Evolutionary conservation across 2,329 filamentous ascomycete genomes (phyloP).

Genomic region (Tympanopsis confertula): DNA sequence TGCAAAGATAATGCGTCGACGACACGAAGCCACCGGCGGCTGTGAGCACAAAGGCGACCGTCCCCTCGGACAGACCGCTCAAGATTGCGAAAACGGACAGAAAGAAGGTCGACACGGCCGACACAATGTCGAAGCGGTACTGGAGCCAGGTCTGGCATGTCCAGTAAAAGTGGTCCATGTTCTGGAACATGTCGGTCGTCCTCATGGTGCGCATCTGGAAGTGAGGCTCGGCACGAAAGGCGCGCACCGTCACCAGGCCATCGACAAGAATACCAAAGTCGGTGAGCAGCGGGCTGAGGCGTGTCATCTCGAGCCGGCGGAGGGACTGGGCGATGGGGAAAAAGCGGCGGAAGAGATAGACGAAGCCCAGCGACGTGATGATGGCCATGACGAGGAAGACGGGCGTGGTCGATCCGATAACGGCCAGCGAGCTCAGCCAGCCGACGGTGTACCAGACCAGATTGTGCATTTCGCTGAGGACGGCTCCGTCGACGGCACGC

Average conservation of each 20-base stretch:
- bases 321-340: conserved; percentile 74
- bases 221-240: conserved; percentile 65
- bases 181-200: conserved; percentile 80
- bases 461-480: conserved; percentile 60
- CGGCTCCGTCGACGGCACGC: conserved; percentile 77
- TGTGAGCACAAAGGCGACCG: conserved; percentile 74
- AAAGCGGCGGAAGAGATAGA: conserved; percentile 65
- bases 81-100: conserved; percentile 66
- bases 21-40: conserved; percentile 58
- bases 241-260: conserved; percentile 75
- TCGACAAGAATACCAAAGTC: conserved; percentile 84
- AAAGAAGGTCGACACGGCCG: conserved; percentile 61
- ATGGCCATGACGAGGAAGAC: conserved; percentile 64
- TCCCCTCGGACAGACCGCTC: conserved; percentile 62
- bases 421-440: conserved; percentile 60
- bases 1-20: conserved; percentile 64
- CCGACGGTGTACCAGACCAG: conserved; percentile 62
- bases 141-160: conserved; percentile 75
- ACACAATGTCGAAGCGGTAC: conserved; percentile 65
- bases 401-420: conserved; percentile 72
- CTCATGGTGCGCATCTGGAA: conserved; percentile 72
- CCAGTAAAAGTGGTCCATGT: conserved; percentile 95
- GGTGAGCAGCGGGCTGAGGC: conserved; percentile 75
- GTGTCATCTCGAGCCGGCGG: conserved; percentile 78
- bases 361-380: conserved; percentile 53